phyloP scores from a whole-genome alignment of 2,329 filamentous ascomycete species.

The Epichloe sp. region DNA sequence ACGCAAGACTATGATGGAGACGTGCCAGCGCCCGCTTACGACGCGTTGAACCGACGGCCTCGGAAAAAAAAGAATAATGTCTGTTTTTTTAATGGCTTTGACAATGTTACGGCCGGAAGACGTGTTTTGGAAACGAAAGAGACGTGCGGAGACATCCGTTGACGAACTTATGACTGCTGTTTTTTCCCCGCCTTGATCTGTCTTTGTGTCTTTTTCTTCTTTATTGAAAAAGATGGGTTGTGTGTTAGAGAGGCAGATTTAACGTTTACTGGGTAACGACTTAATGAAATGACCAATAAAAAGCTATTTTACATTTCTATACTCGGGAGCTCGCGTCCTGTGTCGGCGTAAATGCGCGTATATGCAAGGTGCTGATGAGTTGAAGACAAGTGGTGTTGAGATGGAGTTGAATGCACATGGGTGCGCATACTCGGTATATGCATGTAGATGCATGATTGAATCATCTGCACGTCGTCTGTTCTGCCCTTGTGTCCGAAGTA shows the following conservation, averaged over 20 bases:
- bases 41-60: constrained; percentile 35
- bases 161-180: constrained; percentile 22
- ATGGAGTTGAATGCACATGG: not conserved
- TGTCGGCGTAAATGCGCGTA: too few relatives aligned
- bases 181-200: constrained; percentile 8
- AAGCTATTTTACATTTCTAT: constrained; percentile 16
- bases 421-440: not conserved
- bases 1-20: constrained; percentile 62
- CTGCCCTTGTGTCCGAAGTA: not conserved
- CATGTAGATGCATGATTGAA: not conserved
- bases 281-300: constrained; percentile 27
- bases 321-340: too few relatives aligned
- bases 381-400: not conserved
- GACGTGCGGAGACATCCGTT: constrained; percentile 16
- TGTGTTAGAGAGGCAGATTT: constrained; percentile 19
- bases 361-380: not conserved
- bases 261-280: constrained; percentile 25
- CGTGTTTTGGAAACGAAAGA: constrained; percentile 14
- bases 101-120: constrained; percentile 9
- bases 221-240: constrained; percentile 15
- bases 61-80: constrained; percentile 20
- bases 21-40: constrained; percentile 37
- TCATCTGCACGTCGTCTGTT: not conserved
- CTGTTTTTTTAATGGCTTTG: constrained; percentile 15
- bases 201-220: constrained; percentile 4